Evolutionary conservation across 176 grass and related monocot genomes (phyloP).

Genomic region (Puya raimondii): DNA sequence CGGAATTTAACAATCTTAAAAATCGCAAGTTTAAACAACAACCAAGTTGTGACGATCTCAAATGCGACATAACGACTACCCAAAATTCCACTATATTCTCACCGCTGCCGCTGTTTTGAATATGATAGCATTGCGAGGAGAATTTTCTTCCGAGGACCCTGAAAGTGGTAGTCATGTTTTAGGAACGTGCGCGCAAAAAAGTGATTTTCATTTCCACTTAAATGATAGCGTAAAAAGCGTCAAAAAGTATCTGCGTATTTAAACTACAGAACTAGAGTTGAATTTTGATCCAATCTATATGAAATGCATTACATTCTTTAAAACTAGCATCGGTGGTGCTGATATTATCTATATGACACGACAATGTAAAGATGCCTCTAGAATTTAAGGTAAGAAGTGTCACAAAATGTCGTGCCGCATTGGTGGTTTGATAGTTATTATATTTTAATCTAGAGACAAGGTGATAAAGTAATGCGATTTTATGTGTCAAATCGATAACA

Average conservation of each 20-base stretch:
- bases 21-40: not conserved
- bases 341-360: too few species aligned
- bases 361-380: not conserved
- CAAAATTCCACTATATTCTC: slow-evolving; percentile 7
- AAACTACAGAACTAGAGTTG: too few species aligned
- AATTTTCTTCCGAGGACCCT: slow-evolving; percentile 87
- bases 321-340: too few species aligned
- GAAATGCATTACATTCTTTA: too few species aligned
- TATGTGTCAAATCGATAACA: not conserved
- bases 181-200: not conserved
- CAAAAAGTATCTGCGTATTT: not conserved
- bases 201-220: not conserved
- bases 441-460: not conserved
- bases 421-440: not conserved
- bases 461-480: too few species aligned
- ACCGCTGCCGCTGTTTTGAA: slow-evolving; percentile 33
- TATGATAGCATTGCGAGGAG: slow-evolving; percentile 48
- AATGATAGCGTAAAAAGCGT: not conserved
- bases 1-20: slow-evolving; percentile 16
- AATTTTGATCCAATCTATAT: too few species aligned
- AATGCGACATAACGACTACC: not conserved
- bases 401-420: not conserved
- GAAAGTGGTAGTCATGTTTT: not conserved
- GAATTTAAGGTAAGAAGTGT: not conserved
- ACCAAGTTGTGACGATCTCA: not conserved